Conservation (phyloP, 208 protist species). For the Angomonas deanei region DNA sequence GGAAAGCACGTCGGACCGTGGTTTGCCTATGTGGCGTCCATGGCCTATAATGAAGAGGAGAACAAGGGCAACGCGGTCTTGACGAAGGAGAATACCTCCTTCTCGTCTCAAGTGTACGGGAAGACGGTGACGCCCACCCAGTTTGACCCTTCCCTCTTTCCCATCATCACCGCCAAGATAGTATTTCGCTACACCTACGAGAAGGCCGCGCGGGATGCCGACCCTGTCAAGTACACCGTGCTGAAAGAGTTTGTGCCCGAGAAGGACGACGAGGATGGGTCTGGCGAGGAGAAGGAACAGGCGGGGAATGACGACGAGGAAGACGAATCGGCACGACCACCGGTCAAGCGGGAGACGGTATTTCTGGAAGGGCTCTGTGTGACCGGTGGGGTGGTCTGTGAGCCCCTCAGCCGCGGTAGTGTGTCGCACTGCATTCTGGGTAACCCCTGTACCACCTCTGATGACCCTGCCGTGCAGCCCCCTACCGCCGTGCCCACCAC, state of each 20-base stretch:
- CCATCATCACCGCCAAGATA: not conserved
- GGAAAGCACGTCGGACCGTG: slow-evolving; percentile 58
- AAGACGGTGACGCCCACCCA: not conserved
- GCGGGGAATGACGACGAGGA: slow-evolving; percentile 21
- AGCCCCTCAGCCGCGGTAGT: slow-evolving; percentile 48
- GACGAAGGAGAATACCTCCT: not conserved
- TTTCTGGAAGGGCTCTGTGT: slow-evolving; percentile 56
- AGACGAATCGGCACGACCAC: slow-evolving; percentile 13
- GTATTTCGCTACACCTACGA: slow-evolving; percentile 2
- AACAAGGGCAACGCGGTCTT: slow-evolving; percentile 5
- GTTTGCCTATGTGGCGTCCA: slow-evolving; percentile 45
- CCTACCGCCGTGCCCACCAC: slow-evolving; percentile 19
- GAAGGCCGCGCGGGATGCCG: not conserved
- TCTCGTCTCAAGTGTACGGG: slow-evolving; percentile 6
- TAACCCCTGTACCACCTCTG: slow-evolving; percentile 11
- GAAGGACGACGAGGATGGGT: slow-evolving; percentile 10
- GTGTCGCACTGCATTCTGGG: slow-evolving; percentile 70
- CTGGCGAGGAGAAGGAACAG: slow-evolving; percentile 15
- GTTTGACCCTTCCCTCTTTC: not conserved
- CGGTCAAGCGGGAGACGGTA: slow-evolving; percentile 21
- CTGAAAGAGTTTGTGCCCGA: slow-evolving; percentile 8
- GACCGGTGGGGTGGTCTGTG: slow-evolving; percentile 39
- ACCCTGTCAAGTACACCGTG: not conserved
- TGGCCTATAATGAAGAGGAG: slow-evolving; percentile 19
- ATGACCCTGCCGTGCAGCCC: not conserved